Evolutionary conservation across 345 rosid genomes (phyloP), one percentile per base, ranked within the genome.

Genomic region (Hevea brasiliensis): DNA sequence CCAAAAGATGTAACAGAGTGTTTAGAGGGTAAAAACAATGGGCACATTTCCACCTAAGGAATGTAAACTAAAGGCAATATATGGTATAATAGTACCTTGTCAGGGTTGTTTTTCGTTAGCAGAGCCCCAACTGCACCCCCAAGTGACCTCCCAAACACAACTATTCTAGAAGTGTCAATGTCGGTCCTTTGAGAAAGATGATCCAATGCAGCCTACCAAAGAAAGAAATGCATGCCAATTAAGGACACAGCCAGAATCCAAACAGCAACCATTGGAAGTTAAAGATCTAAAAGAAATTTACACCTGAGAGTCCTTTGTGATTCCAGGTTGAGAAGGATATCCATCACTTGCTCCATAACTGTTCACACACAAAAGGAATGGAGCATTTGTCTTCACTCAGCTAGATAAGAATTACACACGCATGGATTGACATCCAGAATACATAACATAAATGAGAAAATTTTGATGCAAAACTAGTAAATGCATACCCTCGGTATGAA

Each of bases 341-440:
- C 99, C 99, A 65, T 93, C 99, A 83, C 99, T 95, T 45, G 72
- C 96, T 63, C 99, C 99, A 80, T 95, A 95, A 42, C 99, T 95
- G 83, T 57, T 71, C 45, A 74, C 42, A 70, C 42, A 69, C 56
- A 48, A 15, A 67, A 67, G 23, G 21, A 74, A 70, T 67, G 23
- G 77, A 48, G 74, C 72, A 67, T 82, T 65, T 77, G 65, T 61
- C 26, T 67, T 58, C 79, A 62, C 27, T 50, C 12, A 54, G 50
- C 17, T 35, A 77, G 53, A 69, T 21, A 55, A 75, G 57, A 73
- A 68, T 68, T 65, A 77, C 50, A 48, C 37, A 72, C 10, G 70
- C 20, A 72, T 27, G 50, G 65, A 74, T 37, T 18, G 11, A 66
- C 13, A 51, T 50, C 14, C 57, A 69, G 40, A 53, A n/a, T 48